Base-by-base conservation (phyloP, 768 basidiomycete species). In the Hebeloma cylindrosporum region DNA sequence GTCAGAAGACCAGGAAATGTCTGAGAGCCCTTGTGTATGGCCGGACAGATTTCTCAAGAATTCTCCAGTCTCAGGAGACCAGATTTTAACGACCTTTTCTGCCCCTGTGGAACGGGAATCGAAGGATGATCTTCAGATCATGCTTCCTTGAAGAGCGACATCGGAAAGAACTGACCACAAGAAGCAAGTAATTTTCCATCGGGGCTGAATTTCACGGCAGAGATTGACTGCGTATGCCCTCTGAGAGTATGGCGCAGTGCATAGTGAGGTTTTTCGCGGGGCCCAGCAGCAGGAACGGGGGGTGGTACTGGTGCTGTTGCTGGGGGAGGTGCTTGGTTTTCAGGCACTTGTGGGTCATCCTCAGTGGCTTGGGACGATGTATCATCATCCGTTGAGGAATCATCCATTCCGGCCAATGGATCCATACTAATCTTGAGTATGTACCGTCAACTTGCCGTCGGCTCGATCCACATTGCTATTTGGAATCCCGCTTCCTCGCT, bases 201-300 rank as follows among this genome's bases (percentile, higher is more conserved):
- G 0, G 88, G 87, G 57, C 91, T 92, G 64, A 96, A 97, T 62
- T 90, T 91, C 48, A 94, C 83, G 14, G 91, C 83, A 21, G 93
- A 93, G 40, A 96, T 84, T 0, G 87, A 85, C 58, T 80, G 78
- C 5, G 81, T 83, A 60, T 97, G 93, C 0, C 91, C 94, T 2
- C 69, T 67, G 26, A 93, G 71, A 1, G 77, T 79, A 62, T 86
- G 80, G 37, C 72, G 71, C 2, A 85, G 76, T 55, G 79, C 70
- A 59, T 91, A 91, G 52, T 83, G 74, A n/a, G 87, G 88, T 50
- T 70, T 66, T 49, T 77, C 67, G 51, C 73, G 64, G n/a, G 63
- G 60, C 11, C 54, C 54, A 28, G 68, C 59, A 5, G 58, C 41
- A 31, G 50, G 29, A 20, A 68, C 54, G 2, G 66, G 58, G 40